phyloP scores from a whole-genome alignment of 2,329 filamentous ascomycete species.

The Sporothrix mexicana region DNA sequence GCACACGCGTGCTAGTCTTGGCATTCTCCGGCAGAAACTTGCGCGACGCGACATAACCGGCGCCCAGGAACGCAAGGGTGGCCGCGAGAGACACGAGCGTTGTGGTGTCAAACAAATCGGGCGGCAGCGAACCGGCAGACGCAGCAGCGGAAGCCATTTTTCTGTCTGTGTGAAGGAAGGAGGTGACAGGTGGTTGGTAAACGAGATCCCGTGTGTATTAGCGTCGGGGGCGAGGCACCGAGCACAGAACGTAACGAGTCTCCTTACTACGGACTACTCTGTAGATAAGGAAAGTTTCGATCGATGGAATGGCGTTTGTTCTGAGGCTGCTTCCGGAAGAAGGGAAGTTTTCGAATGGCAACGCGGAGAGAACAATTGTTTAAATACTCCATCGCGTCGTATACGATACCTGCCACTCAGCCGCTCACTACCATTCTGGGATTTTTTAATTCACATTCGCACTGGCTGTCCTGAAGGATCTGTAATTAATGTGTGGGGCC shows the following conservation, averaged over 20 bases:
- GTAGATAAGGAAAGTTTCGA: too few species aligned
- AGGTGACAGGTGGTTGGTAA: neutral
- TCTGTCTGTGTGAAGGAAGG: neutral
- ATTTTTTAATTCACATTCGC: conserved; percentile 18
- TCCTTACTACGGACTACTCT: too few species aligned
- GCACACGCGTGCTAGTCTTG: conserved; percentile 71
- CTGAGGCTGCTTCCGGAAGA: neutral
- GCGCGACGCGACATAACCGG: conserved; percentile 58
- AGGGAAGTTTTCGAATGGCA: neutral
- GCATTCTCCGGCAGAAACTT: conserved; percentile 55
- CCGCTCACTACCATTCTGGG: neutral
- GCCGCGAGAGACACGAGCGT: conserved; percentile 64
- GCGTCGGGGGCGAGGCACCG: too few species aligned
- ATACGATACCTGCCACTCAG: neutral
- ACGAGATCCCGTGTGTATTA: neutral
- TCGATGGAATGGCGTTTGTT: neutral
- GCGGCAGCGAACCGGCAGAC: conserved; percentile 48
- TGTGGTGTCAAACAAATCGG: conserved; percentile 64
- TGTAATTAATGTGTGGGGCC: conserved; percentile 23
- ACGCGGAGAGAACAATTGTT: neutral
- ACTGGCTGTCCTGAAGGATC: neutral
- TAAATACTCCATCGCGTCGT: neutral
- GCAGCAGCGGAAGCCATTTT: conserved; percentile 28
- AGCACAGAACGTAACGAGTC: too few species aligned
- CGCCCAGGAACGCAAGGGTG: conserved; percentile 58